phyloP scores from a whole-genome alignment of 768 basidiomycete genomes.

The Naganishia randhawae region DNA sequence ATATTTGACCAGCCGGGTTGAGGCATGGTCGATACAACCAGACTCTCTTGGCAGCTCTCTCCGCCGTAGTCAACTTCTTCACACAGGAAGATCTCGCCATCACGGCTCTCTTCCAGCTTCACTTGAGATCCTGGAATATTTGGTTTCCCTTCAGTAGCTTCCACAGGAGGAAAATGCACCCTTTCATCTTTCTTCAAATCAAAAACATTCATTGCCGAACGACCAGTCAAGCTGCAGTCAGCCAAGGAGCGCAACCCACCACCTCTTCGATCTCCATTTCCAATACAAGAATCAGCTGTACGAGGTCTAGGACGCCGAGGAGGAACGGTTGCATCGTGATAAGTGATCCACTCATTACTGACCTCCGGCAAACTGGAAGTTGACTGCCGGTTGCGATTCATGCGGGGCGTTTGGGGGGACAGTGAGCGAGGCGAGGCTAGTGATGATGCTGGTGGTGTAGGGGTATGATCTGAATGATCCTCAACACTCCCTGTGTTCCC shows the following conservation, averaged over 20 bases:
- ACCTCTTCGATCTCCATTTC: not conserved
- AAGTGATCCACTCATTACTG: slow-evolving; percentile 11
- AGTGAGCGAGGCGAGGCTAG: not conserved
- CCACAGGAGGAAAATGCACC: no score
- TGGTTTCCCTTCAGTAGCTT: not conserved
- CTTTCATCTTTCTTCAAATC: not conserved
- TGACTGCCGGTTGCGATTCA: not conserved
- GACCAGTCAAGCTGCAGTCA: not conserved
- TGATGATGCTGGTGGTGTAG: not conserved
- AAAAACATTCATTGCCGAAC: not conserved
- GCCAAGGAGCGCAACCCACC: not conserved
- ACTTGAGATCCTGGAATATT: not conserved
- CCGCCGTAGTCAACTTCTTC: not conserved
- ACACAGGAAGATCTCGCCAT: not conserved
- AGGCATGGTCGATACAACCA: no score
- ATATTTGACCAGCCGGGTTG: not conserved
- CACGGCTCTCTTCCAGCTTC: not conserved
- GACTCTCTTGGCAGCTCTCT: not conserved
- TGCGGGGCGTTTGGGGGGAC: not conserved
- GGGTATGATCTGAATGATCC: not conserved
- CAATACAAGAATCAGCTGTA: not conserved
- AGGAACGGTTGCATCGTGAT: not conserved
- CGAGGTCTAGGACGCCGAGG: slow-evolving; percentile 1
- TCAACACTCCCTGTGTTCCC: not conserved
- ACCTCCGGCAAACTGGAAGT: slow-evolving; percentile 3